Percentiles rank a stretch among this genome's conserved stretches.
These are phyloP conservation scores for Eucalyptus decipiens DNA, from an alignment of 345 rosid genomes.

Conservation along the genomic window DNA sequence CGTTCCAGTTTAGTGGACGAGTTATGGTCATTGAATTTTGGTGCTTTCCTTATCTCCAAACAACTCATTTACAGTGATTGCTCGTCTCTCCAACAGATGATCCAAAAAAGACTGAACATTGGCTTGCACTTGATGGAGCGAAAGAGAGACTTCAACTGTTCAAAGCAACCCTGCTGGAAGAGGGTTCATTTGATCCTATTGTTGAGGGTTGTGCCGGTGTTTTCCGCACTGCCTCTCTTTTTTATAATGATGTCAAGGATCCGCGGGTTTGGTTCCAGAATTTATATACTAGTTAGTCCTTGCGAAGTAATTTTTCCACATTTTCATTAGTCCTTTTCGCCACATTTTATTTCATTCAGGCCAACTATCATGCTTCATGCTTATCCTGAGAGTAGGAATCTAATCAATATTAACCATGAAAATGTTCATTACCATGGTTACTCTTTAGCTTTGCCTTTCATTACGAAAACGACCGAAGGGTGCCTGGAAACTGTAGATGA, in stretches of 20 bases:
- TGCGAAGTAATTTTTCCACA: neutral
- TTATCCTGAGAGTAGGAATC: neutral
- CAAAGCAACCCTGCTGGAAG: constrained; percentile 61
- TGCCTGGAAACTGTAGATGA: neutral
- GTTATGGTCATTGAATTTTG: neutral
- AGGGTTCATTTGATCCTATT: constrained; percentile 62
- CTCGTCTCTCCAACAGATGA: constrained; percentile 21
- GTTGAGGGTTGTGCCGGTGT: constrained; percentile 69
- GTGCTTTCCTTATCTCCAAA: neutral
- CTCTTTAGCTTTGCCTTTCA: neutral
- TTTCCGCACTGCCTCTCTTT: constrained; percentile 87
- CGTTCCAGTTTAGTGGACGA: neutral
- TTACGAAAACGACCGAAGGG: neutral
- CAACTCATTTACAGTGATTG: neutral
- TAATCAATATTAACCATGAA: neutral
- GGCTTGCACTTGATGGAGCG: constrained; percentile 60
- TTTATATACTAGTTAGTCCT: neutral
- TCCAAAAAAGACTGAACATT: constrained; percentile 60
- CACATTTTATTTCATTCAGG: neutral
- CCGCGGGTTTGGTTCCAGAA: constrained; percentile 43
- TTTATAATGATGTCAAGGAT: constrained; percentile 55
- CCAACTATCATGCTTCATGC: neutral
- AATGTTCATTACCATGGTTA: neutral
- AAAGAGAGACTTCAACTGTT: constrained; percentile 52
- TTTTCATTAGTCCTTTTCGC: neutral